Evolutionary conservation across 352 stramenopile species (phyloP).

Genomic region (Globisporangium carolinianum): DNA sequence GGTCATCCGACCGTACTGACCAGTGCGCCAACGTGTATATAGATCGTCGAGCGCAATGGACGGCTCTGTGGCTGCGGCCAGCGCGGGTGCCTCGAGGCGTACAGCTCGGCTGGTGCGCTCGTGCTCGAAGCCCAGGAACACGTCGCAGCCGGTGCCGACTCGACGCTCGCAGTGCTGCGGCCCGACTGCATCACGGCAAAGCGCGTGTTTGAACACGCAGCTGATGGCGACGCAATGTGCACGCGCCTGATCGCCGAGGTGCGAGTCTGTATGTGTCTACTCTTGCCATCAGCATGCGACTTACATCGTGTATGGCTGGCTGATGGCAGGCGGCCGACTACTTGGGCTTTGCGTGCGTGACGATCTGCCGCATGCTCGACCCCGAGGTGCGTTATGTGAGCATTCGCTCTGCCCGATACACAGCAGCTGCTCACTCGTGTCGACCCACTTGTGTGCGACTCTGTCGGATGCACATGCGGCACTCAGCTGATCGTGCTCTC

Average conservation of each 20-base stretch:
- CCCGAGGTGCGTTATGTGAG: slow-evolving; percentile 35
- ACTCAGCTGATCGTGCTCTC: slow-evolving; percentile 73
- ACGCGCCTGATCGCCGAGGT: slow-evolving; percentile 66
- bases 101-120: slow-evolving; percentile 63
- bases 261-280: not conserved
- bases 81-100: slow-evolving; percentile 69
- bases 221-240: slow-evolving; percentile 59
- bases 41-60: slow-evolving; percentile 83
- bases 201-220: slow-evolving; percentile 64
- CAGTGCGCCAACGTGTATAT: not conserved
- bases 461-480: not conserved
- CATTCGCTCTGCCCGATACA: too few species aligned
- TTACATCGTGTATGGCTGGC: not conserved
- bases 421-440: too few species aligned
- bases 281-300: not conserved
- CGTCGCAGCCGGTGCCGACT: slow-evolving; percentile 46
- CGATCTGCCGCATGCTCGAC: slow-evolving; percentile 67
- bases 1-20: not conserved
- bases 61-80: slow-evolving; percentile 68
- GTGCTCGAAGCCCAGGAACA: slow-evolving; percentile 61
- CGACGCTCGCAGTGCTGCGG: slow-evolving; percentile 32
- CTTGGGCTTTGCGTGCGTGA: slow-evolving; percentile 78
- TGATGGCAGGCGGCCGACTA: slow-evolving; percentile 58
- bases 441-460: not conserved
- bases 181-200: slow-evolving; percentile 56